Evolutionary conservation across 768 basidiomycete species (phyloP), one percentile per base, ranked within the genome.

Genomic region (Pleurotus salmoneostramineus): DNA sequence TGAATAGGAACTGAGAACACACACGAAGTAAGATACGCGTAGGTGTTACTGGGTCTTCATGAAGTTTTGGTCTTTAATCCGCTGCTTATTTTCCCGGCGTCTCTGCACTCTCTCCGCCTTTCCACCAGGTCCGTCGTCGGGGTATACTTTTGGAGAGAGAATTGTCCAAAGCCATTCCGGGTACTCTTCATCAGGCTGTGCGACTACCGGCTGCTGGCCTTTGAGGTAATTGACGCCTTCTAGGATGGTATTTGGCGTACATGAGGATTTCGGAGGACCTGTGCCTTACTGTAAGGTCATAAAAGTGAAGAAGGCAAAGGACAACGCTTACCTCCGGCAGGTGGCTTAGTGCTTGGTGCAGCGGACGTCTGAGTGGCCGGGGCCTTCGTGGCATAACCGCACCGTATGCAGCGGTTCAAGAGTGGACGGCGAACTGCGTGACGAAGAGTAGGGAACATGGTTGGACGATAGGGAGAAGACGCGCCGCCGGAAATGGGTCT

Each of bases 81-180:
- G 78, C 68, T 85, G 81, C 56, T 84, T 78, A 56, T 88, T 90
- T 59, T 79, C 80, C 65, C 73, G 74, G 65, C 89, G 74, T 70
- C 89, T 74, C 58, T 74, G 72, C 56, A 77, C 72, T 50, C 83
- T 77, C 61, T 82, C 80, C n/a, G 77, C 83, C 68, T 81, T 80
- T 17, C 91, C 88, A 15, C 89, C 90, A 1, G 85, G 88, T 1
- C 88, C 88, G 60, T 91, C 89, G 56, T 91, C 87, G 14, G 79
- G 79, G 56, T 80, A 74, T 43, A 78, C 77, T 65, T 81, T 82
- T 4, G 85, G 80, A 59, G 84, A 70, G 15, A 91, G 72, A 40
- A 93, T 66, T 11, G 79, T 85, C 95, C 95, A 97, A 42, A 97
- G 69, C 95, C 95, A 97, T 5, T 82, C 69, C 3, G 95, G 95